A percentile compares a stretch with the other conserved stretches of the same genome.
Conservation (phyloP, 2,329 filamentous ascomycete species). For the Tolypocladium pustulatum region DNA sequence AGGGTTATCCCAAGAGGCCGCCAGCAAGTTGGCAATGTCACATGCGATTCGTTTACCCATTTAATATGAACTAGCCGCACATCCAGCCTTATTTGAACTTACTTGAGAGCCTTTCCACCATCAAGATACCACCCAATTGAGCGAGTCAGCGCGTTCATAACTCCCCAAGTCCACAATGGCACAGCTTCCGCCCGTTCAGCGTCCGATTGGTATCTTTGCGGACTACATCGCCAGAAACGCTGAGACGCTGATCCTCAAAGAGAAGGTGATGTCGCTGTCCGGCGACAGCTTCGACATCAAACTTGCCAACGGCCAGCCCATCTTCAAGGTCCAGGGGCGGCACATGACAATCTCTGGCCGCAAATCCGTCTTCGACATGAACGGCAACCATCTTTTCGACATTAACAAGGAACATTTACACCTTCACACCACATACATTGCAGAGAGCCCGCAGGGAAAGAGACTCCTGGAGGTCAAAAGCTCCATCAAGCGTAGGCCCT, state of each 20-base stretch:
- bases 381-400: constrained; percentile 45
- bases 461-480: constrained; percentile 46
- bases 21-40: background rate
- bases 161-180: constrained; percentile 1
- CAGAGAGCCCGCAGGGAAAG: constrained; percentile 31
- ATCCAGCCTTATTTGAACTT: background rate
- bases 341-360: constrained; percentile 40
- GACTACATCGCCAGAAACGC: constrained; percentile 24
- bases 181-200: constrained; percentile 18
- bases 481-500: constrained; percentile 11
- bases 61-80: background rate
- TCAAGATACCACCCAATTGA: background rate
- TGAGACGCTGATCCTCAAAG: constrained; percentile 46
- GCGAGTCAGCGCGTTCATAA: background rate
- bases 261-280: constrained; percentile 50
- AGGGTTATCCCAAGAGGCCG: background rate
- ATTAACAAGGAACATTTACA: constrained; percentile 41
- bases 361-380: constrained; percentile 45
- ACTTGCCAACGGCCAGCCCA: constrained; percentile 37
- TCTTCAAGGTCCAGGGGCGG: constrained; percentile 48
- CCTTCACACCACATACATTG: constrained; percentile 40
- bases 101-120: background rate
- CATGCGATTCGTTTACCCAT: too few relatives aligned
- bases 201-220: constrained; percentile 28
- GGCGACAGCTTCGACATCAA: constrained; percentile 57